A percentile compares a stretch with the other conserved stretches of the same genome.
Conservation (phyloP, 495 filamentous ascomycete genomes). For the Evansstolkia leycettana region DNA sequence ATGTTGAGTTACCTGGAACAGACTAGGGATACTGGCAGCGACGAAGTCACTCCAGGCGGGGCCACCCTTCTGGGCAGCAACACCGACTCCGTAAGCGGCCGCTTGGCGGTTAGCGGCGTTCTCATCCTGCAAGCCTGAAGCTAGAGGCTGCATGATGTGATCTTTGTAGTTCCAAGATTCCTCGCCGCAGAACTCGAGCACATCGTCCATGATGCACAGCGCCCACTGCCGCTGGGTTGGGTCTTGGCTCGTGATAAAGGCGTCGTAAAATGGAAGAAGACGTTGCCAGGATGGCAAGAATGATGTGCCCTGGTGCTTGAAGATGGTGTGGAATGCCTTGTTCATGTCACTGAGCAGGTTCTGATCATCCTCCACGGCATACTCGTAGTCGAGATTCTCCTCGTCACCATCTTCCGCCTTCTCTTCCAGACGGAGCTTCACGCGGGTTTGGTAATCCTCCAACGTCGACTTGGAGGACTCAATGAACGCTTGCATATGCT, state of each 20-base stretch:
- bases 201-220: conserved; percentile 96
- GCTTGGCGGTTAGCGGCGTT: conserved; percentile 92
- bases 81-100: conserved; percentile 89
- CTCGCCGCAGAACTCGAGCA: conserved; percentile 88
- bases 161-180: conserved; percentile 71
- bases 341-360: conserved; percentile 98
- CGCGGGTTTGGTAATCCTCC: conserved; percentile 82
- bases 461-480: conserved; percentile 70
- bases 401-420: conserved; percentile 74
- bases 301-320: conserved; percentile 77
- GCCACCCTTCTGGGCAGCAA: conserved; percentile 89
- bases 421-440: conserved; percentile 68
- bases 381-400: conserved; percentile 49
- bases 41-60: conserved; percentile 73
- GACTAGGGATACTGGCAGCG: conserved; percentile 58
- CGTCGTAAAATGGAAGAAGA: conserved; percentile 70
- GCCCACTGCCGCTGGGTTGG: conserved; percentile 96
- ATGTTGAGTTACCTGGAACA: conserved; percentile 74
- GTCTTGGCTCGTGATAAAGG: conserved; percentile 72
- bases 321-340: conserved; percentile 98
- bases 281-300: conserved; percentile 86
- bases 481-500: conserved; percentile 80
- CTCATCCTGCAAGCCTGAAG: conserved; percentile 69
- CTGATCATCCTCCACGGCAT: conserved; percentile 96
- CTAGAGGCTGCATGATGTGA: conserved; percentile 74